Conservation (phyloP, 139 green algal genomes). For the Picochlorum costavermella region DNA sequence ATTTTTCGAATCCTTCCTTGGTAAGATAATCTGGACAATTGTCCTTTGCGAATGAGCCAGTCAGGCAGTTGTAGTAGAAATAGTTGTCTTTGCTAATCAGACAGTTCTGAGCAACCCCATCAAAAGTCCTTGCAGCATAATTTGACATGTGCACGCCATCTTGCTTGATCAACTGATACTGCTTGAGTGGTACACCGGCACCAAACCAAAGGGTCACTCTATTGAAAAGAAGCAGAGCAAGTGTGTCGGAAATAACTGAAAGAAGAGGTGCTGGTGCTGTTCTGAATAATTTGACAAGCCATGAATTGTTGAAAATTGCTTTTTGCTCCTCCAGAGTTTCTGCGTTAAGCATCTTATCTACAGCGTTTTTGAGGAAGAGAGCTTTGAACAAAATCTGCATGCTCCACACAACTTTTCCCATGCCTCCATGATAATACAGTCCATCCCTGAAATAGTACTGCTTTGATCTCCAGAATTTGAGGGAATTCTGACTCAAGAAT, state of each 20-base stretch:
- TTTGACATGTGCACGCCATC: slow-evolving; percentile 76
- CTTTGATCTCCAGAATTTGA: slow-evolving; percentile 80
- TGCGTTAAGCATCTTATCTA: slow-evolving; percentile 60
- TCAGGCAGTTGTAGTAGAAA: slow-evolving; percentile 97
- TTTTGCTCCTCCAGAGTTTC: slow-evolving; percentile 70
- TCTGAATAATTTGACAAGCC: slow-evolving; percentile 57
- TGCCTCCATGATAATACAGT: slow-evolving; percentile 94
- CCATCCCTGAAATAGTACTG: slow-evolving; percentile 88
- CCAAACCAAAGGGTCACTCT: slow-evolving; percentile 81
- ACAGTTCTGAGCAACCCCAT: slow-evolving; percentile 59
- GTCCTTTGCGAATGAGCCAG: slow-evolving; percentile 68
- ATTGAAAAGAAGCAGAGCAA: slow-evolving; percentile 58
- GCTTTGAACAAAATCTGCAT: slow-evolving; percentile 39
- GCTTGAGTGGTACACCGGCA: slow-evolving; percentile 84
- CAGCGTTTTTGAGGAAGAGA: slow-evolving; percentile 41
- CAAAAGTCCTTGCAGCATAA: slow-evolving; percentile 81
- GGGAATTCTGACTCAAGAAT: slow-evolving; percentile 74
- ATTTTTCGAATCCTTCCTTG: slow-evolving; percentile 58
- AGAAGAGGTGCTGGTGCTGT: slow-evolving; percentile 54
- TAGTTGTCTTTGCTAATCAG: slow-evolving; percentile 81
- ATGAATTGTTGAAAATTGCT: slow-evolving; percentile 64
- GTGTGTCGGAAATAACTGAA: slow-evolving; percentile 49
- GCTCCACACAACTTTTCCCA: slow-evolving; percentile 80
- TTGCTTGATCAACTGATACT: slow-evolving; percentile 86
- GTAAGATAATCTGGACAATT: slow-evolving; percentile 92